Evolutionary conservation across 495 filamentous ascomycete genomes (phyloP).

Genomic region (Penicillium ucsense): DNA sequence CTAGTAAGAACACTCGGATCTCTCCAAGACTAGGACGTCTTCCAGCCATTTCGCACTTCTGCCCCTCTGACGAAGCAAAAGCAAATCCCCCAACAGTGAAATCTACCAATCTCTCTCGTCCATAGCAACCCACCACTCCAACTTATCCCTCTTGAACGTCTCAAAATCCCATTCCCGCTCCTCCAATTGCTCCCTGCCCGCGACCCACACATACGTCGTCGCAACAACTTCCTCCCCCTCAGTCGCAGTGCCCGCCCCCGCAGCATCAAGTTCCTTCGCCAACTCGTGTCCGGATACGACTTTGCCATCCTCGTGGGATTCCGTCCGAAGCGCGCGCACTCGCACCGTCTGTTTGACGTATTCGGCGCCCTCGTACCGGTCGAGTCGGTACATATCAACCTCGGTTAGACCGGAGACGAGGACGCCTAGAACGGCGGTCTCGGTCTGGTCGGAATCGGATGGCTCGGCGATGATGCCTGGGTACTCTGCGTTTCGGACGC

Average conservation of each 20-base stretch:
- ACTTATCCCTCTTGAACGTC: conserved; percentile 58
- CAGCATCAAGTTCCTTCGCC: conserved; percentile 23
- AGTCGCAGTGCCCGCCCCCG: conserved; percentile 19
- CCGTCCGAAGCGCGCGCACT: conserved; percentile 43
- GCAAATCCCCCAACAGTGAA: too few relatives aligned
- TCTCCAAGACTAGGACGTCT: too few relatives aligned
- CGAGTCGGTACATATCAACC: conserved; percentile 64
- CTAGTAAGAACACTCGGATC: too few relatives aligned
- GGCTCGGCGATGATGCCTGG: conserved; percentile 59
- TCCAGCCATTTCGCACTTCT: too few relatives aligned
- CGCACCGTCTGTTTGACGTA: conserved; percentile 57
- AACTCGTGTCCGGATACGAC: conserved; percentile 13
- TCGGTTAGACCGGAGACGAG: conserved; percentile 70
- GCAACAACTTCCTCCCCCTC: conserved; percentile 48
- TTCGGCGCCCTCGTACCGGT: conserved; percentile 71
- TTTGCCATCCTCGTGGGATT: conserved; percentile 11
- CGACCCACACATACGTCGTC: conserved; percentile 71
- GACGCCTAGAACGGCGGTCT: conserved; percentile 62
- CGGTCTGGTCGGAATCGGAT: conserved; percentile 6
- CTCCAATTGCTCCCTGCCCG: conserved; percentile 43
- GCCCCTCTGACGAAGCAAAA: too few relatives aligned
- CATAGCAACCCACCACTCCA: conserved; percentile 42
- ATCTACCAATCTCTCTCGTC: conserved; percentile 31
- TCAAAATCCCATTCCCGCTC: conserved; percentile 73
- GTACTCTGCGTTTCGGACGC: conserved; percentile 62